Evolutionary conservation across 495 filamentous ascomycete genomes (phyloP).

Genomic region (Friedmanniomyces endolithicus): DNA sequence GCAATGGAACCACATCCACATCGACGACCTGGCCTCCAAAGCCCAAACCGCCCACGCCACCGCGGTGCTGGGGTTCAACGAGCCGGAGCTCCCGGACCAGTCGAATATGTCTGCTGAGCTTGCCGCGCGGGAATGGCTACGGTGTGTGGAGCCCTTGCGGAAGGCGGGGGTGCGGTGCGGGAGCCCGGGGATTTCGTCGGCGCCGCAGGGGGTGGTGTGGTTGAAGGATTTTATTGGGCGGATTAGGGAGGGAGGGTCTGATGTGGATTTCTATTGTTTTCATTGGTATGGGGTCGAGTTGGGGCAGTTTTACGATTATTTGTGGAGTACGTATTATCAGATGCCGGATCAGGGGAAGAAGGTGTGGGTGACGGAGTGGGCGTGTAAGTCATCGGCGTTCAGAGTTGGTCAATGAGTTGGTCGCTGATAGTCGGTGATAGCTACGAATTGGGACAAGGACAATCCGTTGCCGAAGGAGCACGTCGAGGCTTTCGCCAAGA

Average conservation of each 20-base stretch:
- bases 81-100: conserved; percentile 19
- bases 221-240: conserved; percentile 9
- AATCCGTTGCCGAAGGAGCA: conserved; percentile 12
- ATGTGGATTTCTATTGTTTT: conserved; percentile 18
- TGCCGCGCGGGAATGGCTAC: conserved; percentile 17
- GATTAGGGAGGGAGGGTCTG: conserved; percentile 7
- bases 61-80: conserved; percentile 14
- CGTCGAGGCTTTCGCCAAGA: conserved; percentile 11
- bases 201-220: conserved; percentile 17
- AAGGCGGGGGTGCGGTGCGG: conserved; percentile 14
- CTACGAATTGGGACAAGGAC: conserved; percentile 15
- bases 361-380: conserved; percentile 18
- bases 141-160: conserved; percentile 15
- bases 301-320: conserved; percentile 20
- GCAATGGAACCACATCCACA: conserved; percentile 20
- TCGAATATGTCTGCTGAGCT: conserved; percentile 9
- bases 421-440: not conserved
- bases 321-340: conserved; percentile 16
- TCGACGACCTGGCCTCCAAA: conserved; percentile 10
- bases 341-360: conserved; percentile 16
- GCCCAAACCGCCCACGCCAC: conserved; percentile 1
- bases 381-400: not conserved
- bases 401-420: too few species aligned
- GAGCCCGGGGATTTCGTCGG: conserved; percentile 16
- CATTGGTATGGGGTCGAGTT: conserved; percentile 21